Evolutionary conservation across 2,329 filamentous ascomycete genomes (phyloP).

Genomic region (Talaromyces funiculosus): DNA sequence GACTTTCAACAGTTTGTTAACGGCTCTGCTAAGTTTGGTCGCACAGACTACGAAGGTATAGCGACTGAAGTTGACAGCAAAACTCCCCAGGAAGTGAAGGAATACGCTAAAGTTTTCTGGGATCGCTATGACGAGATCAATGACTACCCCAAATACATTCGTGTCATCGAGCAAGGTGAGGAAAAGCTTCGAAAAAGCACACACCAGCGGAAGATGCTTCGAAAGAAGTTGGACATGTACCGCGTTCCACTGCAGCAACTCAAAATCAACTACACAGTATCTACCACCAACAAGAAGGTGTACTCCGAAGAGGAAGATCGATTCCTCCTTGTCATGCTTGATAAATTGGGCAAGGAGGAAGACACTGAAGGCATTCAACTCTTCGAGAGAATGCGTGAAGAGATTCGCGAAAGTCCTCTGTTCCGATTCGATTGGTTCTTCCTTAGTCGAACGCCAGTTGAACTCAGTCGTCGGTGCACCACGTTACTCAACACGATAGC

Average conservation of each 20-base stretch:
- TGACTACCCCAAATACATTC: conserved; percentile 83
- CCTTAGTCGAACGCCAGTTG: conserved; percentile 84
- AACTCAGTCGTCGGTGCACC: conserved; percentile 86
- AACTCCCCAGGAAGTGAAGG: conserved; percentile 73
- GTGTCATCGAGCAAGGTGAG: conserved; percentile 86
- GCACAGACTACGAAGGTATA: conserved; percentile 78
- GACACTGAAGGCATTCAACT: conserved; percentile 46
- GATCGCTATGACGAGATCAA: conserved; percentile 84
- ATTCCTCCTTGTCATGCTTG: conserved; percentile 87
- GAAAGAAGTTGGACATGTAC: conserved; percentile 93
- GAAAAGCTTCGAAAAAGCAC: conserved; percentile 83
- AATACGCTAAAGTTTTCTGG: conserved; percentile 95
- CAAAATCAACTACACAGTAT: conserved; percentile 98
- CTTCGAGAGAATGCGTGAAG: conserved; percentile 92
- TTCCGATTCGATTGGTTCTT: conserved; percentile 99
- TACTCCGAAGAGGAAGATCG: conserved; percentile 98
- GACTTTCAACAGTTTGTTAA: conserved; percentile 99
- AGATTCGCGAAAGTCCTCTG: conserved; percentile 87
- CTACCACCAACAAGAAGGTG: conserved; percentile 99
- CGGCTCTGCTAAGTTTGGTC: conserved; percentile 85
- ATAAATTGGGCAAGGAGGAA: conserved; percentile 87
- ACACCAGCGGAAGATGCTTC: conserved; percentile 85
- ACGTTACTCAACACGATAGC: conserved; percentile 92
- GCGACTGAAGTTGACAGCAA: conserved; percentile 89
- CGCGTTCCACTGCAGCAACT: conserved; percentile 96